A percentile compares a stretch with the other conserved stretches of the same genome.
Evolutionary conservation across 768 basidiomycete genomes (phyloP).

Genomic region (Pleurotus citrinopileatus): DNA sequence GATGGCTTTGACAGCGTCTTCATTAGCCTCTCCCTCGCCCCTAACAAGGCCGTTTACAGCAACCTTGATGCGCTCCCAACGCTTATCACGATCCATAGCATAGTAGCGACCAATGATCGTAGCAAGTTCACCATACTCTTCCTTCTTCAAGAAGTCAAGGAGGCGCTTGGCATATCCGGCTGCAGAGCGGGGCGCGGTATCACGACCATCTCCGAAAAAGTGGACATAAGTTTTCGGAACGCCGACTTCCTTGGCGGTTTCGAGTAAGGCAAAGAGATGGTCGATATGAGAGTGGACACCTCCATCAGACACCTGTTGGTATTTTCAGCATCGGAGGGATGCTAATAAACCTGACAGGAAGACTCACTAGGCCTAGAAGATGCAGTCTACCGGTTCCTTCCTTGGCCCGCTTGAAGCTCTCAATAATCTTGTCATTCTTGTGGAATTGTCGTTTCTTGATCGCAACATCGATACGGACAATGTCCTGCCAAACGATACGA

Average conservation of each 20-base stretch:
- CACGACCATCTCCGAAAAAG: constrained; percentile 93
- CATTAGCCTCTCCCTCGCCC: constrained; percentile 60
- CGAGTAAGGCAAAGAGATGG: constrained; percentile 87
- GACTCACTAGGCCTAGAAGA: constrained; percentile 77
- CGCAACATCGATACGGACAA: constrained; percentile 89
- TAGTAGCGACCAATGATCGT: constrained; percentile 92
- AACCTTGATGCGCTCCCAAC: constrained; percentile 92
- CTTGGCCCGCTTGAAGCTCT: constrained; percentile 75
- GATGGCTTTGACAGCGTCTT: constrained; percentile 61
- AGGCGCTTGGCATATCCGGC: constrained; percentile 76
- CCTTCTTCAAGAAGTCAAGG: constrained; percentile 72
- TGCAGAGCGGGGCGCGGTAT: constrained; percentile 87
- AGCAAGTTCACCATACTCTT: constrained; percentile 76
- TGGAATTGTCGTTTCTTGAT: constrained; percentile 90
- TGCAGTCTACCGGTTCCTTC: constrained; percentile 82
- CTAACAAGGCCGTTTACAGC: constrained; percentile 83
- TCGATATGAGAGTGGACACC: constrained; percentile 96
- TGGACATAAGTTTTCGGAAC: constrained; percentile 89
- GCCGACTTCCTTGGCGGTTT: constrained; percentile 82
- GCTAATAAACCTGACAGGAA: constrained; percentile 3
- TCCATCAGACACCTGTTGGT: constrained; percentile 78
- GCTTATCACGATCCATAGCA: constrained; percentile 96
- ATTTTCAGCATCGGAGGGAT: not conserved
- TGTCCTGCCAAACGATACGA: constrained; percentile 96
- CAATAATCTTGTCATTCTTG: constrained; percentile 70